These are phyloP conservation scores for Pilasporangium apinafurcum DNA, from an alignment of 352 stramenopile genomes.

Conservation along the genomic window DNA sequence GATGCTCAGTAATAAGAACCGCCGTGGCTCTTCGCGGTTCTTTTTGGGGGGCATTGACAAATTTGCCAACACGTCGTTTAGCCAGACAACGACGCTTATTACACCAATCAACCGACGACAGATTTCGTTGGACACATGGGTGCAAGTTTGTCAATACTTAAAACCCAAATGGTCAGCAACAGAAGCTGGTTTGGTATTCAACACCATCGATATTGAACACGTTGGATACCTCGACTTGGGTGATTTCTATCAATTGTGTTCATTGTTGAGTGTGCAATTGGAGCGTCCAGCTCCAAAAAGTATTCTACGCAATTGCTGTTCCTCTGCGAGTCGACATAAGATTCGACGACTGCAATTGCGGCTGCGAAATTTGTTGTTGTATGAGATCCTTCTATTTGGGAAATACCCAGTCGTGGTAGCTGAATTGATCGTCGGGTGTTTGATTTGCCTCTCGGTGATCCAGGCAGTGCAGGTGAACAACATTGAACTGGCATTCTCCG, in stretches of 20 bases:
- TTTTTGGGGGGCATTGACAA: constrained; percentile 36
- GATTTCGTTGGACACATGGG: constrained; percentile 70
- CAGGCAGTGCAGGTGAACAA: constrained; percentile 84
- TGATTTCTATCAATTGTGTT: constrained; percentile 77
- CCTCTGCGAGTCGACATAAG: constrained; percentile 31
- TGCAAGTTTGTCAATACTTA: constrained; percentile 62
- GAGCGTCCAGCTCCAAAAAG: constrained; percentile 43
- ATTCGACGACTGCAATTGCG: constrained; percentile 42
- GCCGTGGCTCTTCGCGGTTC: constrained; percentile 59
- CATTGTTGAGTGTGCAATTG: constrained; percentile 64
- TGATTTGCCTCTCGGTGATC: constrained; percentile 75
- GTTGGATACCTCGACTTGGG: constrained; percentile 50
- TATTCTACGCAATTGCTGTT: constrained; percentile 38
- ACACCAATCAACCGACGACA: constrained; percentile 37
- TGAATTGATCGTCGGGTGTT: constrained; percentile 60
- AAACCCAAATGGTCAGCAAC: constrained; percentile 70
- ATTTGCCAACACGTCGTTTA: constrained; percentile 41
- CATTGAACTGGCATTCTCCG: constrained; percentile 65
- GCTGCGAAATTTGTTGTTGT: constrained; percentile 45
- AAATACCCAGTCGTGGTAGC: constrained; percentile 67
- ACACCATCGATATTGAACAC: constrained; percentile 68
- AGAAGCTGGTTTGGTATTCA: constrained; percentile 73
- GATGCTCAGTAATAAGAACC: constrained; percentile 28
- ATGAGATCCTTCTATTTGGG: constrained; percentile 54
- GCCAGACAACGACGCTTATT: constrained; percentile 22